Conservation (phyloP, 2,329 filamentous ascomycete genomes). For the Leptographium lundbergii region DNA sequence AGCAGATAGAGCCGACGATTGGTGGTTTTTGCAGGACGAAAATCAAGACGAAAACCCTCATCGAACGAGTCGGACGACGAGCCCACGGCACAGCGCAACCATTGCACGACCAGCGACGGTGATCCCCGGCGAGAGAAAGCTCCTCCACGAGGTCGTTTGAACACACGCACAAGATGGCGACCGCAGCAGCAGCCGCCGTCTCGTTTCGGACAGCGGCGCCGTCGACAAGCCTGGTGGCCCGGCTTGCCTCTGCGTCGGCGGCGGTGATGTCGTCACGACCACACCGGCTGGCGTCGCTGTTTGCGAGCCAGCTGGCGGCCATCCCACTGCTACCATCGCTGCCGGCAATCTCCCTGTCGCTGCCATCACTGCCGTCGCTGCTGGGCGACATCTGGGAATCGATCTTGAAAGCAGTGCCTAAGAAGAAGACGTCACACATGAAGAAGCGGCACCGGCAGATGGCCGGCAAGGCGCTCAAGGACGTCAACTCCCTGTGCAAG, state of each 20-base stretch:
- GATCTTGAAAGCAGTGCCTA: conserved; percentile 81
- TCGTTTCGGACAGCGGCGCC: conserved; percentile 7
- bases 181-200: conserved; percentile 1
- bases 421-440: conserved; percentile 97
- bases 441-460: conserved; percentile 89
- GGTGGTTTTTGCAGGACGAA: too few relatives aligned
- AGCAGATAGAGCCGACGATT: too few relatives aligned
- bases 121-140: not conserved
- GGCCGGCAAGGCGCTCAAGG: conserved; percentile 89
- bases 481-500: conserved; percentile 74
- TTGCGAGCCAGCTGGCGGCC: conserved; percentile 29
- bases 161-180: not conserved
- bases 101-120: not conserved
- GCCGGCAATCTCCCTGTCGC: conserved; percentile 37
- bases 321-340: conserved; percentile 17
- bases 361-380: conserved; percentile 46
- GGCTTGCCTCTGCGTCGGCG: conserved; percentile 1
- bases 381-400: conserved; percentile 85
- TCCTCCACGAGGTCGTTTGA: not conserved
- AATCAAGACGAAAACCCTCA: too few relatives aligned
- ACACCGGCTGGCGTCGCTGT: conserved; percentile 25
- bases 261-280: conserved; percentile 3
- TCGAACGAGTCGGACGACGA: too few relatives aligned
- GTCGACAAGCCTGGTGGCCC: conserved; percentile 3
- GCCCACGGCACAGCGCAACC: not conserved